A percentile compares a stretch with the other conserved stretches of the same genome.
These are phyloP conservation scores for Acanthamoeba lugdunensis DNA, from an alignment of 208 protist species.

Conservation along the genomic window DNA sequence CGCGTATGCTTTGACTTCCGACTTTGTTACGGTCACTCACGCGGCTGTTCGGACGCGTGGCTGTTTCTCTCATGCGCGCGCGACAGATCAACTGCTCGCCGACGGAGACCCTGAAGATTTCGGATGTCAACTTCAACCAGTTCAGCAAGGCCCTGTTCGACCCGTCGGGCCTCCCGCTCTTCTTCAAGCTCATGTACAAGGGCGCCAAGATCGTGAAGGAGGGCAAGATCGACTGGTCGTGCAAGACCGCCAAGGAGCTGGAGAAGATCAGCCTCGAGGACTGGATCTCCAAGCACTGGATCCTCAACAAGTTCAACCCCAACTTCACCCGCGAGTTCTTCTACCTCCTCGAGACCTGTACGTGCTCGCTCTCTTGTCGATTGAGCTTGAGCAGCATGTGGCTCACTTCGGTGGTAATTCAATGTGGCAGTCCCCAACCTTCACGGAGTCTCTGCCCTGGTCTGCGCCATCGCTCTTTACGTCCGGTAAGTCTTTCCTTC, in stretches of 20 bases:
- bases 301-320: constrained; percentile 56
- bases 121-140: not conserved
- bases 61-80: not conserved
- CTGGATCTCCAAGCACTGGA: not conserved
- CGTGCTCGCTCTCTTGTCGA: not conserved
- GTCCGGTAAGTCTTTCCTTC: not conserved
- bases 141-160: not conserved
- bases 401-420: too few relatives aligned
- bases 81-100: not conserved
- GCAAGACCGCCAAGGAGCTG: not conserved
- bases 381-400: too few relatives aligned
- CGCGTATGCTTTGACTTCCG: too few relatives aligned
- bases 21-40: not conserved
- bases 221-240: not conserved
- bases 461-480: not conserved
- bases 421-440: constrained; percentile 1
- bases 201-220: constrained; percentile 33
- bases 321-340: constrained; percentile 60
- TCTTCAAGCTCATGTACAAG: constrained; percentile 63
- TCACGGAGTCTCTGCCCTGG: not conserved
- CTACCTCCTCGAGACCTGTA: constrained; percentile 64
- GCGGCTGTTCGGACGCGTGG: not conserved
- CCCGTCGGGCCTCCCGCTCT: not conserved
- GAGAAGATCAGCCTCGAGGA: not conserved
- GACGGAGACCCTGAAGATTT: not conserved